Conservation (phyloP, 2,329 filamentous ascomycete species). For the Colletotrichum phormii region DNA sequence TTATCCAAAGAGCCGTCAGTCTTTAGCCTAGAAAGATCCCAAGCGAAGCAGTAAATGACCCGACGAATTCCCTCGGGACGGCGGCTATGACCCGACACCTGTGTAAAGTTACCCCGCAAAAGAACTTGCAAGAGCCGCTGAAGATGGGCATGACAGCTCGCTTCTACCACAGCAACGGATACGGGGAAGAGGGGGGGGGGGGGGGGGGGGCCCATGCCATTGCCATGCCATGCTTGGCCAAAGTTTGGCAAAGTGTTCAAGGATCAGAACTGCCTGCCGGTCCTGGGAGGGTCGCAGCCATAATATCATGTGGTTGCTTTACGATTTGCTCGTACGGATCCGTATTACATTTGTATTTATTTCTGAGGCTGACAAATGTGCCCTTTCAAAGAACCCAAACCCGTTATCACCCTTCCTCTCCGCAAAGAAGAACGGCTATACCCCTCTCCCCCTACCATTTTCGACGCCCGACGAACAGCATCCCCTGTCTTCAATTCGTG, state of each 20-base stretch:
- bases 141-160: slow-evolving; percentile 15
- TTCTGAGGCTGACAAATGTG: slow-evolving; percentile 4
- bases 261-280: background rate
- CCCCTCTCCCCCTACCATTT: background rate
- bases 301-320: background rate
- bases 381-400: background rate
- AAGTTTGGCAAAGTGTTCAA: background rate
- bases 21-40: background rate
- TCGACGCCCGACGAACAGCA: slow-evolving; percentile 1
- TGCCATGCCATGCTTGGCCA: background rate
- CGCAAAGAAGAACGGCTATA: background rate
- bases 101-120: slow-evolving; percentile 16
- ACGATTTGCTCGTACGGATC: background rate
- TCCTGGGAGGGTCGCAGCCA: background rate
- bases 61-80: background rate
- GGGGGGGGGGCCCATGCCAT: background rate
- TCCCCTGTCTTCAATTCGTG: background rate
- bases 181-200: background rate
- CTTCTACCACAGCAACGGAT: slow-evolving; percentile 3
- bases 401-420: background rate
- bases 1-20: background rate
- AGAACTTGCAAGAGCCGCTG: slow-evolving; percentile 21
- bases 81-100: background rate
- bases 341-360: background rate
- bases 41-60: slow-evolving; percentile 1